Evolutionary conservation across 1,284 basidiomycete species (phyloP), one percentile per base, ranked within the genome.

Genomic region (Kwoniella shivajii): DNA sequence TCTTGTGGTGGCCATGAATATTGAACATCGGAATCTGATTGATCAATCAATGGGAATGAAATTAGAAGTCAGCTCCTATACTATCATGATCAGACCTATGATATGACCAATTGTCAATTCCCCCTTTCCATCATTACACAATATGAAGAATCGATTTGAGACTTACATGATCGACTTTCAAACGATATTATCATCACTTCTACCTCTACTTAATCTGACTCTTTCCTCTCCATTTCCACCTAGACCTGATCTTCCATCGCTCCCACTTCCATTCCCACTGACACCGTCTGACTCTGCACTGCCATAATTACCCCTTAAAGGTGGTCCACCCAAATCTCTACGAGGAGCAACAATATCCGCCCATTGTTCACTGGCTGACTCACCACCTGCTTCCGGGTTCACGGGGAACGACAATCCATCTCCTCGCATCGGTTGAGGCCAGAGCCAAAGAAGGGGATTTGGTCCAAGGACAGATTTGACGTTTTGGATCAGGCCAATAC

Each of bases 371-470:
- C 66, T 57, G 84, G 76, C 66, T 82, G 82, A 69, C 84, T 80
- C 83, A 84, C 91, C 91, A 88, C 90, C 89, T 66, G 87, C 84
- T 55, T 83, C 84, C 47, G 83, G 79, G 9, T 86, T 84, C 41
- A 93, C 80, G 45, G 86, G 84, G 72, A 84, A 97, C 58, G 82
- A 86, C 27, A 96, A 77, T 0, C 95, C 95, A 41, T 84, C 84
- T 0, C 90, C 91, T 3, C 60, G 62, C 80, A 82, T 55, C 80
- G 75, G 37, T 73, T 81, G 58, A 6, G 82, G 84, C 78, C 87
- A 90, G 65, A 90, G 90, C 94, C 94, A 98, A 4, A 87, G 58
- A 24, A 88, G 75, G 0, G 86, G 84, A 50, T 85, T 89, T 16
- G 71, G 73, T 0, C 95, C 95, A 0, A 98, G 81, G 5, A 96